Conservation (phyloP, 805 yeast genomes). For the Zygoascus ofunaensis region DNA sequence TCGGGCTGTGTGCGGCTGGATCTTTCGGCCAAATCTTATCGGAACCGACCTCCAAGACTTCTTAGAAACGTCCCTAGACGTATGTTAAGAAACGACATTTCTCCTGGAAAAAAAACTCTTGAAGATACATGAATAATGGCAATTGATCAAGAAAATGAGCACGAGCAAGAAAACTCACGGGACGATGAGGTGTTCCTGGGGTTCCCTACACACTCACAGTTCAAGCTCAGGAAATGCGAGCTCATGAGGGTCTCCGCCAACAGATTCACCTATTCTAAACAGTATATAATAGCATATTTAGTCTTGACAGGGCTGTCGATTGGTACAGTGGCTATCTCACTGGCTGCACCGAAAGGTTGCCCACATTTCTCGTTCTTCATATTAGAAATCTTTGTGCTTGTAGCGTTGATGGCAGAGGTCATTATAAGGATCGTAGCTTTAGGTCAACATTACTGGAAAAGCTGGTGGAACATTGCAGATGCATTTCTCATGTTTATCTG, state of each 20-base stretch:
- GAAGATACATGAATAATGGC: no score
- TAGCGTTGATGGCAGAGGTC: slow-evolving; percentile 11
- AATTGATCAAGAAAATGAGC: no score
- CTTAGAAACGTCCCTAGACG: no score
- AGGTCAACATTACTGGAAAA: slow-evolving; percentile 9
- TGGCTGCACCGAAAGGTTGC: slow-evolving; percentile 11
- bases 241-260: slow-evolving; percentile 11
- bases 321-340: slow-evolving; percentile 8
- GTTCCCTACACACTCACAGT: slow-evolving; percentile 7
- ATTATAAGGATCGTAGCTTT: slow-evolving; percentile 8
- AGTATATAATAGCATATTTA: slow-evolving; percentile 11
- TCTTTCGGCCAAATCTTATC: no score
- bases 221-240: slow-evolving; percentile 8
- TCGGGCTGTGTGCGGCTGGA: no score
- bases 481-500: slow-evolving; percentile 10
- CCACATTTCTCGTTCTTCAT: slow-evolving; percentile 11
- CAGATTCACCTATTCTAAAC: slow-evolving; percentile 13
- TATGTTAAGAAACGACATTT: no score
- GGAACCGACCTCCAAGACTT: no score
- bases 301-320: slow-evolving; percentile 8
- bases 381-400: slow-evolving; percentile 8
- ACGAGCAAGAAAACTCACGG: no score
- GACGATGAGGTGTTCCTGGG: background rate
- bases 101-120: no score
- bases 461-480: slow-evolving; percentile 12